These are phyloP conservation scores for Leptosphaerulina australis DNA, from an alignment of 2,329 filamentous ascomycete species.

Conservation along the genomic window DNA sequence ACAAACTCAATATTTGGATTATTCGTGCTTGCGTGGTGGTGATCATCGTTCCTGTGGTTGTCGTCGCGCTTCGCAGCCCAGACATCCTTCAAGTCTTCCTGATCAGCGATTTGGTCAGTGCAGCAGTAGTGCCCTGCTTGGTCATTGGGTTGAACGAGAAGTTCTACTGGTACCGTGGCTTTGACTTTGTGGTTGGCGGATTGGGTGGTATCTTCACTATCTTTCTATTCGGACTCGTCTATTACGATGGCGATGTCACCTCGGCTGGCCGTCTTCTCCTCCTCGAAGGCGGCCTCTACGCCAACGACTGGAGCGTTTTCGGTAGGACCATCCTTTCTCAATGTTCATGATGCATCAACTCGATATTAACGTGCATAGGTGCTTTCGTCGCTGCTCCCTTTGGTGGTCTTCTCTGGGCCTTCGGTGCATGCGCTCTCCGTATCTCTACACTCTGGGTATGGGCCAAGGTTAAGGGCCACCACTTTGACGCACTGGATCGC, in stretches of 20 bases:
- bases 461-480: conserved; percentile 63
- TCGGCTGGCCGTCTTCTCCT: conserved; percentile 71
- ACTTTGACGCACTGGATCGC: conserved; percentile 71
- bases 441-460: conserved; percentile 63
- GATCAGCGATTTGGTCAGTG: conserved; percentile 79
- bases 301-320: conserved; percentile 79
- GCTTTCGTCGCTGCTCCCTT: conserved; percentile 81
- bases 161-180: conserved; percentile 76
- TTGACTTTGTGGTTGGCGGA: conserved; percentile 79
- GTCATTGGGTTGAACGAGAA: conserved; percentile 71
- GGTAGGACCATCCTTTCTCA: conserved; percentile 51
- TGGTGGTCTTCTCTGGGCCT: conserved; percentile 74
- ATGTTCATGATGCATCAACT: background rate
- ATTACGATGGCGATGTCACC: conserved; percentile 72
- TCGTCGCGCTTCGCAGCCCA: conserved; percentile 75
- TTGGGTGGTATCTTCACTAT: conserved; percentile 79
- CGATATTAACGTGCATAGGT: conserved; percentile 39
- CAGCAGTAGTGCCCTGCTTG: conserved; percentile 75
- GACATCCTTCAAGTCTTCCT: conserved; percentile 81
- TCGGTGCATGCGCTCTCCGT: conserved; percentile 66
- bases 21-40: conserved; percentile 73
- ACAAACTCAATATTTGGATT: conserved; percentile 75
- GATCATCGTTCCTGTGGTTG: conserved; percentile 74
- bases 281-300: conserved; percentile 75
- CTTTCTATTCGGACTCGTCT: conserved; percentile 80